A percentile compares a stretch with the other conserved stretches of the same genome.
Conservation (phyloP, 192 early-diverging fungal genomes). For the Pecoramyces ruminantium region DNA sequence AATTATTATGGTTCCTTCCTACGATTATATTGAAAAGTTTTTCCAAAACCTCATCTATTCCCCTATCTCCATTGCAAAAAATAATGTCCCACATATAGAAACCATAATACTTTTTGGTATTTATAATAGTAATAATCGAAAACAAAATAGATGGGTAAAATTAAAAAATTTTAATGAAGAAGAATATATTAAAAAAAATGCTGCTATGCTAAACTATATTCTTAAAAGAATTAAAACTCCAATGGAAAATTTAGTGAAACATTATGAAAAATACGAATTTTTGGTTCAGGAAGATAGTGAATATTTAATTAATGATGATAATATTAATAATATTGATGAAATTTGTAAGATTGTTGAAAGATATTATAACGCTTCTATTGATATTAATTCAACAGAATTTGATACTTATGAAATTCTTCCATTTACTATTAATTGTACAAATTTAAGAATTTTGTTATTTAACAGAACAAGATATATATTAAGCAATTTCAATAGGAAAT, state of each 20-base stretch:
- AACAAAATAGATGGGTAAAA: not conserved
- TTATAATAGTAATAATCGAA: not conserved
- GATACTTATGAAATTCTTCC: not conserved
- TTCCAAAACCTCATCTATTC: not conserved
- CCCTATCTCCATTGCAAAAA: not conserved
- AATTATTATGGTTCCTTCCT: not conserved
- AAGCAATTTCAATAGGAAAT: not conserved
- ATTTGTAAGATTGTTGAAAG: not conserved
- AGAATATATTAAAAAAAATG: not conserved
- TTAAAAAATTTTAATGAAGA: not conserved
- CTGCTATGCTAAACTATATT: not conserved
- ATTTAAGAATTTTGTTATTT: not conserved
- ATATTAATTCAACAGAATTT: not conserved
- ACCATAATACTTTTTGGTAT: not conserved
- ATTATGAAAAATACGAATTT: not conserved
- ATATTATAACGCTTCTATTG: not conserved
- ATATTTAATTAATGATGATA: not conserved
- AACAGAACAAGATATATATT: not conserved
- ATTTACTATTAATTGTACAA: not conserved
- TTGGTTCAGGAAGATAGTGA: not conserved
- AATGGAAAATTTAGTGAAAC: not conserved
- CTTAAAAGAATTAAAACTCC: not conserved
- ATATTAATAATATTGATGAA: not conserved
- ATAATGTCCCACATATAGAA: not conserved
- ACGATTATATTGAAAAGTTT: not conserved